Base-by-base conservation (phyloP, 1,284 basidiomycete species). In the Heterobasidion parviporum region DNA sequence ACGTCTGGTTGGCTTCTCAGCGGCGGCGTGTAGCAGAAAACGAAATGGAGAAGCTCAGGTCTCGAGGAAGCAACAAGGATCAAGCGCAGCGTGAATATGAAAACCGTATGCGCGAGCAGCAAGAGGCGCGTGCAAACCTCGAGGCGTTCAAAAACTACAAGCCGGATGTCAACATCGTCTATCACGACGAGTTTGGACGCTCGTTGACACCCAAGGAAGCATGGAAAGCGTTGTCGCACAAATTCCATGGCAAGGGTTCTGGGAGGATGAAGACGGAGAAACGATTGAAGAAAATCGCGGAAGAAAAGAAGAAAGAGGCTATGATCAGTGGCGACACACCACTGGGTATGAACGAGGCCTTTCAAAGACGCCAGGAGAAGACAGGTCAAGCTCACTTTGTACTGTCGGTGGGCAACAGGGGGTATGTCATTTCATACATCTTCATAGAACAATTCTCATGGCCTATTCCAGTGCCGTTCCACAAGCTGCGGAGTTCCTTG, bases 131-230 rank as follows among this genome's bases (percentile, higher is more conserved):
- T 45, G 82, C 89, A 33, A 82, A 84, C 49, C 73, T 94, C 63
- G 92, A 97, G 43, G 70, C 83, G 51, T 99, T 91, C 81, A 90
- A 87, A 72, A 81, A 89, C 67, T 99, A 99, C 78, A 97, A 95
- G 72, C 97, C 97, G 1, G 94, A 97, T 70, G 81, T 99, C 64
- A 92, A 96, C 61, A 92, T 99, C 67, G 89, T 90, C 57, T 99
- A 99, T 71, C 89, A 96, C 62, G 97, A 99, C 69, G 94, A 97
- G 71, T 92, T 93, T 67, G 97, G 97, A n/a, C 80, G 94, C 18
- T 71, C 79, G 60, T 77, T 98, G 68, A 92, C 89, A 26, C 85
- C 87, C 36, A 98, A 98, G 77, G 97, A 99, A 73, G 94, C 94
- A 12, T 97, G 94, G 94, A 96, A 96, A 73, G 91, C 90, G 20